Percentiles rank a stretch among this genome's conserved stretches.
Conservation (phyloP, 345 rosid species). For the Microthlaspi erraticum region DNA sequence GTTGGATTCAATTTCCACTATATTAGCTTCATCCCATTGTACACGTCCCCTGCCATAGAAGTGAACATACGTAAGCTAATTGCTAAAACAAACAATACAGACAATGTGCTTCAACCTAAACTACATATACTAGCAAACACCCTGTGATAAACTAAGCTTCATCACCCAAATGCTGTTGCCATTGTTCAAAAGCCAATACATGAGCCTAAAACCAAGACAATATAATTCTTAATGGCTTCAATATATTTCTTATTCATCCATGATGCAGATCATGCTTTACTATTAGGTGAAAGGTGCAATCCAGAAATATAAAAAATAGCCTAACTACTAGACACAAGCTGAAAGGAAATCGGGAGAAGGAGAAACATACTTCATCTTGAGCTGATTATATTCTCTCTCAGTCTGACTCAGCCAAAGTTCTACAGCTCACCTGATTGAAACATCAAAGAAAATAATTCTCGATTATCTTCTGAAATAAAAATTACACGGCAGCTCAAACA, state of each 20-base stretch:
- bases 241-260: not conserved
- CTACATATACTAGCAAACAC: not conserved
- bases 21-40: conserved; percentile 82
- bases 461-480: not conserved
- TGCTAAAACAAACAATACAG: conserved; percentile 11
- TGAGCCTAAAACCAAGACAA: conserved; percentile 8
- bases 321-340: not conserved
- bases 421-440: conserved; percentile 28
- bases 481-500: not conserved
- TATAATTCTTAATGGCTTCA: not conserved
- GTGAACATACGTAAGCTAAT: conserved; percentile 8
- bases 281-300: not conserved
- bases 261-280: not conserved
- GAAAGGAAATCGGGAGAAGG: conserved; percentile 9
- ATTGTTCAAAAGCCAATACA: conserved; percentile 18
- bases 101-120: conserved; percentile 24
- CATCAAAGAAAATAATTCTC: conserved; percentile 10
- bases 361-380: conserved; percentile 42
- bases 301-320: conserved; percentile 1
- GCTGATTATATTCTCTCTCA: conserved; percentile 5
- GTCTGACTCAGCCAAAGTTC: not conserved
- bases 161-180: not conserved
- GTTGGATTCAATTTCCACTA: conserved; percentile 91
- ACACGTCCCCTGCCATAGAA: conserved; percentile 63
- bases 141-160: not conserved